Conservation (phyloP, 2,329 filamentous ascomycete genomes). For the Clarireedia hainanense region DNA sequence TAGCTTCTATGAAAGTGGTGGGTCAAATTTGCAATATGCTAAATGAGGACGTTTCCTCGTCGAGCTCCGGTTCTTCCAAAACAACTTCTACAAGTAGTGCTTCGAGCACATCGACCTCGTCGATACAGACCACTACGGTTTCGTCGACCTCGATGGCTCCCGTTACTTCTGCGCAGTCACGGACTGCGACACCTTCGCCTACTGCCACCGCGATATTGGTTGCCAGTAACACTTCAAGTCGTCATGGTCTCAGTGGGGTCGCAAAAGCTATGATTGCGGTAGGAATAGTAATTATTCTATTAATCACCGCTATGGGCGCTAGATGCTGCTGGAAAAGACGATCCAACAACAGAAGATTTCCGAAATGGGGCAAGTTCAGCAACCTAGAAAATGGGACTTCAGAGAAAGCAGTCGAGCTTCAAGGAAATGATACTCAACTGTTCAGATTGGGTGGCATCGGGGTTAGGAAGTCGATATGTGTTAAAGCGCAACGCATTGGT, state of each 20-base stretch:
- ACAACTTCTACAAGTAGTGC: not conserved
- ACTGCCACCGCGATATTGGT: not conserved
- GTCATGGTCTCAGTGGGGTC: not conserved
- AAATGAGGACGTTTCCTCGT: not conserved
- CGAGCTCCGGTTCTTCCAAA: not conserved
- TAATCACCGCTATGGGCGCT: not conserved
- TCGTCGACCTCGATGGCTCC: not conserved
- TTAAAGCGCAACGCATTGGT: constrained; percentile 1
- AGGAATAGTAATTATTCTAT: not conserved
- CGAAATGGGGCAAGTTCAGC: not conserved
- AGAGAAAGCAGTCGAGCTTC: not conserved
- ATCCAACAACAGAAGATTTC: not conserved
- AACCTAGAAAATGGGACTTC: not conserved
- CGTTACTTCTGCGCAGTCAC: not conserved
- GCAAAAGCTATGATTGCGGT: constrained; percentile 3
- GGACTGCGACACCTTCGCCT: not conserved
- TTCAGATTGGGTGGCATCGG: constrained; percentile 6
- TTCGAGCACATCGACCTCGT: not conserved
- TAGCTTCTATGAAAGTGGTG: constrained; percentile 8
- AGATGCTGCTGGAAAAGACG: not conserved
- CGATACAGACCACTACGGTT: not conserved
- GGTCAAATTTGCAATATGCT: constrained; percentile 7
- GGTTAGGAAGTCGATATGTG: not conserved
- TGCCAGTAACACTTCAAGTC: not conserved
- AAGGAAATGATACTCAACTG: constrained; percentile 3